Percentiles rank a stretch among this genome's conserved stretches.
phyloP scores from a whole-genome alignment of 2,329 filamentous ascomycete genomes.

The Penicillium sp. region DNA sequence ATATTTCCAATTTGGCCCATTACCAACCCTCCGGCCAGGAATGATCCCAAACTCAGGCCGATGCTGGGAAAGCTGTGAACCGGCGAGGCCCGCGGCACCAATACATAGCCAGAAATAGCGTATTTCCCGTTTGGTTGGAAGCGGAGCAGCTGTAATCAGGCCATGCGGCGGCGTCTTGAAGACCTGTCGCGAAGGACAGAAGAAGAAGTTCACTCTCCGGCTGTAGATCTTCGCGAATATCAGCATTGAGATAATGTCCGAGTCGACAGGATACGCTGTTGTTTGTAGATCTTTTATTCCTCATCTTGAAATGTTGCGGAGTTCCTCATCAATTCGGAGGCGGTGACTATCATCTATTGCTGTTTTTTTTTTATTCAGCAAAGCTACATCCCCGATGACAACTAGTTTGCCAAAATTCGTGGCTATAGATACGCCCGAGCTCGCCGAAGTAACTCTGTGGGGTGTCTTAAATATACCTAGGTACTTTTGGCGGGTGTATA shows the following conservation, averaged over 20 bases:
- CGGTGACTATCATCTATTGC: no score
- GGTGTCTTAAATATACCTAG: no score
- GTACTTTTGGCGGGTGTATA: no score
- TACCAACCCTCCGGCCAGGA: slow-evolving; percentile 52
- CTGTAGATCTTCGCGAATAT: slow-evolving; percentile 20
- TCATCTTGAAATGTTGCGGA: no score
- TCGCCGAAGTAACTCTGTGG: no score
- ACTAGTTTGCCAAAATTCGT: no score
- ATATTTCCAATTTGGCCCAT: slow-evolving; percentile 56
- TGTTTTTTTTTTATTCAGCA: no score
- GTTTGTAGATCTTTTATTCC: no score
- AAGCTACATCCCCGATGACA: no score
- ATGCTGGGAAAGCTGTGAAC: slow-evolving; percentile 55
- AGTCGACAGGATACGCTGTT: background rate
- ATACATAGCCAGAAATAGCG: slow-evolving; percentile 59
- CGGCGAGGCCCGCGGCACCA: slow-evolving; percentile 46
- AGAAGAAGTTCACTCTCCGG: slow-evolving; percentile 35
- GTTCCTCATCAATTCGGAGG: no score
- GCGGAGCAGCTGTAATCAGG: slow-evolving; percentile 61
- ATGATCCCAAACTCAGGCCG: slow-evolving; percentile 52
- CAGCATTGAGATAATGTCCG: slow-evolving; percentile 13
- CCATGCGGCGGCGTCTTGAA: slow-evolving; percentile 56
- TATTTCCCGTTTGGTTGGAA: slow-evolving; percentile 64
- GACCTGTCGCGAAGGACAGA: slow-evolving; percentile 37
- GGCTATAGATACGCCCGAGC: no score